Evolutionary conservation across 208 protist species (phyloP).

Genomic region (Wallacemonas collosoma): DNA sequence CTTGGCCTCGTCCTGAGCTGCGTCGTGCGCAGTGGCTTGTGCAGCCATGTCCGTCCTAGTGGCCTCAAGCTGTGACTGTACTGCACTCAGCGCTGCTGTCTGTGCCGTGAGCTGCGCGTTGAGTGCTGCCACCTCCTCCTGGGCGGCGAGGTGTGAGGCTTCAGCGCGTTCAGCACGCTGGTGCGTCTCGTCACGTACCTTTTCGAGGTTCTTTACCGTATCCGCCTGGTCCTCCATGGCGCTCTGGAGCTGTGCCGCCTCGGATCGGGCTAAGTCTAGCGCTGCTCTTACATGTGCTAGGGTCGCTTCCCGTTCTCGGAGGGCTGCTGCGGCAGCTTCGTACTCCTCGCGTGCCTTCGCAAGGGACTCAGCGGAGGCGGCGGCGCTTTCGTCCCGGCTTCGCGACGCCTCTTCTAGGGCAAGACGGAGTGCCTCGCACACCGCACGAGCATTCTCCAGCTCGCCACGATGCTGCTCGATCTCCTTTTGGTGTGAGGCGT

Average conservation of each 20-base stretch:
- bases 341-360: neutral
- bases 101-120: neutral
- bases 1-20: neutral
- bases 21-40: neutral
- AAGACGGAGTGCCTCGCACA: neutral
- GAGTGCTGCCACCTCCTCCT: constrained; percentile 2
- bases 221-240: neutral
- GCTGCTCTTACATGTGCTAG: neutral
- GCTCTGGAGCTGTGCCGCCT: neutral
- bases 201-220: neutral
- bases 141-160: neutral
- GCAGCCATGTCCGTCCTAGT: neutral
- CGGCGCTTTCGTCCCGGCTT: neutral
- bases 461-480: neutral
- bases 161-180: neutral
- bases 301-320: neutral
- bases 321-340: too few relatives aligned
- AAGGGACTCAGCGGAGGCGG: neutral
- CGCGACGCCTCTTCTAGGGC: neutral
- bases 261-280: neutral
- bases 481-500: neutral
- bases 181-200: neutral
- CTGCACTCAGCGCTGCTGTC: neutral
- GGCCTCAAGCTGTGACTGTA: constrained; percentile 7
- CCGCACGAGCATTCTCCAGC: neutral